Conservation (phyloP, 768 basidiomycete genomes). For the Phlegmacium glaucopus region DNA sequence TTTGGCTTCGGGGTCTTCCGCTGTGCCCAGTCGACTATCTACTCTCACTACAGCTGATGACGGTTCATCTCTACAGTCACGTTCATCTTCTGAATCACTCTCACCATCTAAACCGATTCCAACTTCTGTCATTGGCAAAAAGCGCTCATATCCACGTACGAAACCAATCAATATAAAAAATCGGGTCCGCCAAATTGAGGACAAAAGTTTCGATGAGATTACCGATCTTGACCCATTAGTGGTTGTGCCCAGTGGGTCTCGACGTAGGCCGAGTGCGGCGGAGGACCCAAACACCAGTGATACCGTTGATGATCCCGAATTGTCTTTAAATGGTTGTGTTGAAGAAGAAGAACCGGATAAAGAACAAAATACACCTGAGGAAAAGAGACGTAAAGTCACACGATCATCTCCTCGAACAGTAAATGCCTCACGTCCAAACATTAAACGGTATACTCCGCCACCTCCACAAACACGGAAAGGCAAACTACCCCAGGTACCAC, state of each 20-base stretch:
- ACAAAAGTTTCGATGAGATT: conserved; percentile 9
- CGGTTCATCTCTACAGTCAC: conserved; percentile 34
- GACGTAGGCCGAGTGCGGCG: not conserved
- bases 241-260: not conserved
- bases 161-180: conserved; percentile 13
- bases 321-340: conserved; percentile 1
- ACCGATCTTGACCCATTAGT: conserved; percentile 6
- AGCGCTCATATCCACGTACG: conserved; percentile 33
- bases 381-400: conserved; percentile 32
- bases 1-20: conserved; percentile 16
- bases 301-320: conserved; percentile 6
- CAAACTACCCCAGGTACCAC: conserved; percentile 2
- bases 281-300: not conserved
- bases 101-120: conserved; percentile 28
- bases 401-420: conserved; percentile 11
- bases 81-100: conserved; percentile 38
- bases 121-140: conserved; percentile 38
- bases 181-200: conserved; percentile 19
- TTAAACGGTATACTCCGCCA: conserved; percentile 9
- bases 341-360: conserved; percentile 12
- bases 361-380: conserved; percentile 20
- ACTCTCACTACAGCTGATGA: conserved; percentile 37
- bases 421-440: conserved; percentile 5
- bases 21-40: conserved; percentile 30
- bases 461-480: conserved; percentile 5